Base-by-base conservation (phyloP, 2,329 filamentous ascomycete species). In the Cytospora mali region DNA sequence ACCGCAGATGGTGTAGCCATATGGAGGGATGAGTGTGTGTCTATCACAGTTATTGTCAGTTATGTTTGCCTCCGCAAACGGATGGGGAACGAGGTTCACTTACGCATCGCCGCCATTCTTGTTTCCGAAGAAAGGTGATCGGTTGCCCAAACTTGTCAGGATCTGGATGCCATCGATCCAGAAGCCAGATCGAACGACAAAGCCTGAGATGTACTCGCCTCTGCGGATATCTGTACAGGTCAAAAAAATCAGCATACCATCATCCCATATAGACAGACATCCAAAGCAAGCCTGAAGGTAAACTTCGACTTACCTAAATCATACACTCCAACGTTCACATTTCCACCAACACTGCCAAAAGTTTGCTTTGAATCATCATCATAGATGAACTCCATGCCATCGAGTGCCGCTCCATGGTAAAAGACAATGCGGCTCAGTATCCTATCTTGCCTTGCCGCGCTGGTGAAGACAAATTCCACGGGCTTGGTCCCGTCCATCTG, bases 151-250 rank as follows among this genome's bases (percentile, higher is more conserved):
- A 70, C 88, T 97, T 1, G 95, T 98, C 75, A 97, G 79, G 66
- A 98, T 88, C 73, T 97, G 92, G 58, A 98, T 84, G 14, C 88
- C 94, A 73, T 97, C 92, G 68, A 98, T 89, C 87, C 90, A 95
- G 64, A 85, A 80, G 25, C 92, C 93, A 55, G 90, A 88, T 68
- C 93, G 84, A 57, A 98, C 80, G 69, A 89, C 85, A 74, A 99
- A 97, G 10, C 95, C 95, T 64, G 92, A 87, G 51, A 99, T 81
- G 66, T 91, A 89, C 77, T 99, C 95, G 61, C 93, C 93, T 60
- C 88, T 88, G 50, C 92, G 86, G 35, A 91, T 88, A 75, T 98
- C 93, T 91, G 62, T 28, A 7, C 60, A 50, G 42, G n/a, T 18
- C 14, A 25, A 54, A 23, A n/a, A 64, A 54, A 53, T 75, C 58